These are phyloP conservation scores for Aspergillus amoenus DNA, from an alignment of 2,329 filamentous ascomycete genomes.

Conservation along the genomic window DNA sequence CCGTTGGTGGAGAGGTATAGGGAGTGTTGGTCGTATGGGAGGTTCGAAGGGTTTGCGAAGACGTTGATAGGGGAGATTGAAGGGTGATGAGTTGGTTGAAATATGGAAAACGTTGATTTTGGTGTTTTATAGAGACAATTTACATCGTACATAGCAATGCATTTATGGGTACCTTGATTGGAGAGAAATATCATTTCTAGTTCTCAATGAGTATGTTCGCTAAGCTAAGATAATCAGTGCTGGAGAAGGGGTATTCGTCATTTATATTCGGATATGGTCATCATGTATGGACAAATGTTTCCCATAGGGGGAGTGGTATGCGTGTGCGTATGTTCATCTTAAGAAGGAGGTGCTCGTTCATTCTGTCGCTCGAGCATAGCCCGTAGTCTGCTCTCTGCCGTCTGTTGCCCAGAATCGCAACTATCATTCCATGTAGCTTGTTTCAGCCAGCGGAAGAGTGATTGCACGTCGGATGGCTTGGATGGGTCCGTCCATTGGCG, in stretches of 20 bases:
- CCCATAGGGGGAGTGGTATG: neutral
- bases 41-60: slow-evolving; percentile 44
- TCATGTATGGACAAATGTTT: neutral
- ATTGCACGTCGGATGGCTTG: slow-evolving; percentile 30
- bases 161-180: slow-evolving; percentile 1
- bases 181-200: neutral
- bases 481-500: slow-evolving; percentile 11
- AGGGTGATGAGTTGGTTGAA: slow-evolving; percentile 12
- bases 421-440: slow-evolving; percentile 23
- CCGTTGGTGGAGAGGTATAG: slow-evolving; percentile 44
- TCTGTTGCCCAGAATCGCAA: slow-evolving; percentile 22
- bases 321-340: neutral
- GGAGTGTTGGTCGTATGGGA: slow-evolving; percentile 44
- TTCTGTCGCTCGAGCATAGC: slow-evolving; percentile 34
- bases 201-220: neutral
- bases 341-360: slow-evolving; percentile 5
- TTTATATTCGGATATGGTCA: neutral
- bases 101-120: neutral
- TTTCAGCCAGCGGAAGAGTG: slow-evolving; percentile 37
- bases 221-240: neutral
- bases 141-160: neutral
- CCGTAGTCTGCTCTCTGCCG: slow-evolving; percentile 38
- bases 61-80: slow-evolving; percentile 31
- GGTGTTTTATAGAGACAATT: neutral
- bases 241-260: neutral